Evolutionary conservation across 441 rosid species (phyloP).

Genomic region (Pelargonium cotyledonis): DNA sequence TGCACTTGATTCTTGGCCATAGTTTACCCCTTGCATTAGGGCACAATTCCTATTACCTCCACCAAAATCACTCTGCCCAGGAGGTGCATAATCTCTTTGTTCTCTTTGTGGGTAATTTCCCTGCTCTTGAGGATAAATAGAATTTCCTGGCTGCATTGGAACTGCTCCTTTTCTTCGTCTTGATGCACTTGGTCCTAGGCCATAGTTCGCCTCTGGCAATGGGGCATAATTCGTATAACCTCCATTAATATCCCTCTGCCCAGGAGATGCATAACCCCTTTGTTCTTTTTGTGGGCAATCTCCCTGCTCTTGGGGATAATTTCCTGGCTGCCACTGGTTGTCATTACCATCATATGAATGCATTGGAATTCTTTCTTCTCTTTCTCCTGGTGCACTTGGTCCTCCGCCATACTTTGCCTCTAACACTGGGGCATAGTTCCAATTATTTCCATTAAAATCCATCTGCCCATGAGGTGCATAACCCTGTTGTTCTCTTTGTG

Average conservation of each 20-base stretch:
- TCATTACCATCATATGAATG: constrained; percentile 32
- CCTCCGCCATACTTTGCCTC: constrained; percentile 31
- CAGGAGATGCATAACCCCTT: too few relatives aligned
- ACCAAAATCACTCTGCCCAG: constrained; percentile 26
- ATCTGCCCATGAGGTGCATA: constrained; percentile 18
- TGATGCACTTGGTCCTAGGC: constrained; percentile 14
- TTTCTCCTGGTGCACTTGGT: constrained; percentile 27
- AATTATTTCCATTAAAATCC: constrained; percentile 32
- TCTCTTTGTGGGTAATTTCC: too few relatives aligned
- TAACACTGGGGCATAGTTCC: constrained; percentile 27
- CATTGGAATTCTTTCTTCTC: constrained; percentile 21
- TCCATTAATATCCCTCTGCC: too few relatives aligned
- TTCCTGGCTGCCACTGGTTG: constrained; percentile 33
- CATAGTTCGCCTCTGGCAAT: too few relatives aligned
- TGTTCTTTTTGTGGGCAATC: too few relatives aligned
- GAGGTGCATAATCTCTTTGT: constrained; percentile 19
- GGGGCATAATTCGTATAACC: too few relatives aligned
- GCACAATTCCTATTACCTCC: constrained; percentile 35
- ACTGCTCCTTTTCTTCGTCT: too few relatives aligned
- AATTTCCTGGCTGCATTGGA: too few relatives aligned
- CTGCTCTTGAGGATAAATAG: too few relatives aligned
- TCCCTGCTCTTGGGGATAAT: constrained; percentile 20
- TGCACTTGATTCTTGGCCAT: constrained; percentile 22
- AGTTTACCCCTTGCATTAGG: constrained; percentile 22
- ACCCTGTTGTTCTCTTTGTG: constrained; percentile 18